Evolutionary conservation across 768 basidiomycete genomes (phyloP).

Genomic region (Naganishia vaughanmartiniae): DNA sequence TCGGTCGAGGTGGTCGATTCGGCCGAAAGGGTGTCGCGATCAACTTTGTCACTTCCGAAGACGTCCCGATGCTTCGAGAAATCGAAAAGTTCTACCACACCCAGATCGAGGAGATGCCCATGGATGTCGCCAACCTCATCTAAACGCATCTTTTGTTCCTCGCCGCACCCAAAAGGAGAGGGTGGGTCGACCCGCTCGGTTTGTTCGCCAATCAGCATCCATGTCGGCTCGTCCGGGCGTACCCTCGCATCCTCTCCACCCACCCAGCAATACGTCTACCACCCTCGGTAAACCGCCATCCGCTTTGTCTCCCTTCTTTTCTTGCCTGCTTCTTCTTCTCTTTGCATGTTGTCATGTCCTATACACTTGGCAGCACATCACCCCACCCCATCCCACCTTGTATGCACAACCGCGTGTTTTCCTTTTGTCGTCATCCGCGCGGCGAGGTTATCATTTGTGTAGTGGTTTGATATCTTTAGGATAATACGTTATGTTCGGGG

Average conservation of each 20-base stretch:
- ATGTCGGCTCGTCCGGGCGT: not conserved
- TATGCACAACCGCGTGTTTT: not conserved
- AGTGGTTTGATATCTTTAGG: conserved; percentile 25
- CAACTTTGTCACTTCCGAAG: conserved; percentile 89
- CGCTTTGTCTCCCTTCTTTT: not conserved
- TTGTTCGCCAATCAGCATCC: conserved; percentile 6
- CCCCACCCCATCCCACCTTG: not conserved
- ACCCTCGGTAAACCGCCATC: not conserved
- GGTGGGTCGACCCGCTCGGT: not conserved
- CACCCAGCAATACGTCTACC: not conserved
- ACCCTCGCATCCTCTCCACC: not conserved
- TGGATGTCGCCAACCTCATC: conserved; percentile 95
- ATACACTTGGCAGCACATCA: conserved; percentile 23
- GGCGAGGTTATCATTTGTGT: conserved; percentile 7
- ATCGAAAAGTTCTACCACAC: conserved; percentile 89
- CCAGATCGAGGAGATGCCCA: conserved; percentile 82
- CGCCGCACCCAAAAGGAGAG: conserved; percentile 19
- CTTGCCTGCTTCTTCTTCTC: no score
- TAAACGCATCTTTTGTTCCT: conserved; percentile 53
- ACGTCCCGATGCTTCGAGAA: conserved; percentile 93
- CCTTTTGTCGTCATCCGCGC: not conserved
- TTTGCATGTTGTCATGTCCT: conserved; percentile 23
- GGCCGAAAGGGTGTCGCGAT: conserved; percentile 99
- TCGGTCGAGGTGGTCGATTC: conserved; percentile 97
- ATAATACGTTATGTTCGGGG: conserved; percentile 25